Conservation (phyloP, 2,329 filamentous ascomycete species). For the Colletotrichum australisinense region DNA sequence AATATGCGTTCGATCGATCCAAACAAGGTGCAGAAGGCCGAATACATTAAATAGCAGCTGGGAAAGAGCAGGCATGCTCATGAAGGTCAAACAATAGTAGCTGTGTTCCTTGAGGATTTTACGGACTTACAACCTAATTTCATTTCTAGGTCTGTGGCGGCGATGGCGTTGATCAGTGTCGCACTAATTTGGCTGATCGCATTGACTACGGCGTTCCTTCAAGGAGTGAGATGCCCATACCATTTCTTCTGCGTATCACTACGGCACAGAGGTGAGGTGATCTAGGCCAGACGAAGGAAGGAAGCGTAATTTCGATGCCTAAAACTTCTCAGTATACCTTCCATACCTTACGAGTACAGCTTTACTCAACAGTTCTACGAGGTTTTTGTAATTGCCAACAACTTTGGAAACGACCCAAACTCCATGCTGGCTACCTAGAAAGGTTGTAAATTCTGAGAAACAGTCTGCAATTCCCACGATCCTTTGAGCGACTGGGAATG, state of each 20-base stretch:
- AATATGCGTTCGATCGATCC: neutral
- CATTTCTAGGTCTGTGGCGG: neutral
- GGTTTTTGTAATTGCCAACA: neutral
- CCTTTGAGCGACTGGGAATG: too few species aligned
- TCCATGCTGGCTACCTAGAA: too few species aligned
- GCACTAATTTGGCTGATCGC: neutral
- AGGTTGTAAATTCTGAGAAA: too few species aligned
- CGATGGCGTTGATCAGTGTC: neutral
- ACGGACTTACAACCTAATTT: neutral
- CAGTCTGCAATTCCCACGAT: too few species aligned
- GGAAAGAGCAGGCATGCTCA: neutral
- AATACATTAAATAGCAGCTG: neutral
- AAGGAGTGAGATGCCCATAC: neutral
- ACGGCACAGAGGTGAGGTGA: neutral
- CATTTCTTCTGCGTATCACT: neutral
- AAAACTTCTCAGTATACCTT: neutral
- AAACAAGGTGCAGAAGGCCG: neutral
- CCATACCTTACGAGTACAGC: too few species aligned
- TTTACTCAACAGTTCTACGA: neutral
- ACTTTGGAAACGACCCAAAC: too few species aligned
- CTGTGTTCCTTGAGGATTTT: neutral
- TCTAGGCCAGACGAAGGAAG: neutral
- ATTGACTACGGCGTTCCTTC: neutral
- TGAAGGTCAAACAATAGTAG: neutral
- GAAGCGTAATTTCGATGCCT: neutral